Percentiles rank a stretch among this genome's conserved stretches.
phyloP scores from a whole-genome alignment of 768 basidiomycete species.

The Calocybe cyanea region DNA sequence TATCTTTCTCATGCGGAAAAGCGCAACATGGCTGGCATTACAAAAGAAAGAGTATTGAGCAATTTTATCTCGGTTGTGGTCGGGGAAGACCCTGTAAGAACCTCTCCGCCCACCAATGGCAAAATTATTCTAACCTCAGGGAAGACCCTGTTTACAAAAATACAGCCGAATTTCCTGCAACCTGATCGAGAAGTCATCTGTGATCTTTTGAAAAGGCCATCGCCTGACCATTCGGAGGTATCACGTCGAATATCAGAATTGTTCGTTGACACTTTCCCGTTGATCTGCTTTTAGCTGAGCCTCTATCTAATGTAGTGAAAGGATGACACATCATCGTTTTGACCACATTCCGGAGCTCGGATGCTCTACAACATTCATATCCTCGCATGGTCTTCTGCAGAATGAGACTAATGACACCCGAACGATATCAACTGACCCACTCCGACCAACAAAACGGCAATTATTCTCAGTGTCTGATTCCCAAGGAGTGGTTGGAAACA shows the following conservation, averaged over 20 bases:
- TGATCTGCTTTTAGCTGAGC: slow-evolving; percentile 6
- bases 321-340: slow-evolving; percentile 20
- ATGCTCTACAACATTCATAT: slow-evolving; percentile 1
- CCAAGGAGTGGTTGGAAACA: no score
- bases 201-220: slow-evolving; percentile 45
- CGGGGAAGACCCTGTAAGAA: slow-evolving; percentile 39
- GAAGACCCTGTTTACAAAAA: slow-evolving; percentile 41
- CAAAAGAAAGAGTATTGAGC: slow-evolving; percentile 48
- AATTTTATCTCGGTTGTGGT: slow-evolving; percentile 50
- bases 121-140: slow-evolving; percentile 1
- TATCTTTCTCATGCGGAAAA: slow-evolving; percentile 49
- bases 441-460: background rate
- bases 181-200: slow-evolving; percentile 47
- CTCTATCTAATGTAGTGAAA: slow-evolving; percentile 25
- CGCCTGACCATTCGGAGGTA: slow-evolving; percentile 43
- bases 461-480: background rate
- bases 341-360: background rate
- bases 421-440: background rate
- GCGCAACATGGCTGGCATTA: slow-evolving; percentile 43
- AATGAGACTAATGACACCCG: background rate
- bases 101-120: background rate
- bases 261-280: slow-evolving; percentile 33
- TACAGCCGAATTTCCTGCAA: slow-evolving; percentile 37
- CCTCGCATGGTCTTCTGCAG: slow-evolving; percentile 7
- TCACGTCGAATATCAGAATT: slow-evolving; percentile 38